Evolutionary conservation across 2,329 filamentous ascomycete species (phyloP), one percentile per base, ranked within the genome.

Genomic region (Reticulascus tulasneorum): DNA sequence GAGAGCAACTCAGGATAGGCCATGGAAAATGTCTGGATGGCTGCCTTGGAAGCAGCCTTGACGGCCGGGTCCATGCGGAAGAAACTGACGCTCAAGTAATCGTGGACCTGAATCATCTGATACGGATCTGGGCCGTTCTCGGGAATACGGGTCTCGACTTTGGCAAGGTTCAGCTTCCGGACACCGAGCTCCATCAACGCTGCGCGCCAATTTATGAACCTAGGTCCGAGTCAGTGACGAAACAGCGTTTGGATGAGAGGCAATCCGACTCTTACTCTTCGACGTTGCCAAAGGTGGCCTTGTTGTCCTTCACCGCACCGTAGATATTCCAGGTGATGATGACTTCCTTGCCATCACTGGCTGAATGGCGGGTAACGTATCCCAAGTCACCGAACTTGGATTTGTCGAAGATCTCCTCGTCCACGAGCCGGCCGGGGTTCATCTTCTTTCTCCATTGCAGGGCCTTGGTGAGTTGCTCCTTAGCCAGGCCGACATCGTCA

Each of bases 251-350:
- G 20, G 9, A 15, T 18, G 22, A 21, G 9, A 28, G 33, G 29
- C 5, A 29, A 33, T 20, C 36, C 35, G 19, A 22, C n/a, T 71
- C 83, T 59, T 66, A 94, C 87, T 85, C 84, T 18, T 89, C 72
- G 6, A 89, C 66, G 52, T 93, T 75, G 5, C 85, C 86, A 67
- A 96, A 96, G 0, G 88, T 94, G 47, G 85, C 77, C 44, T 88
- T 79, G 50, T 84, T 78, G 50, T 87, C 77, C 72, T 93, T 93
- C 45, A 90, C 86, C 23, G 79, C 79, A 11, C 90, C 90, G 56
- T 97, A 96, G 53, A 96, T 82, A 60, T 96, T 96, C 84, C 90
- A 96, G 3, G 86, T 93, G 31, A 90, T 82, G 37, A 95, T 56
- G 13, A 51, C 73, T 58, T 82, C 77, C 51, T 77, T 68, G 40